Evolutionary conservation across 1,284 basidiomycete species (phyloP), one percentile per base, ranked within the genome.

Genomic region (Wolfiporia cocos): DNA sequence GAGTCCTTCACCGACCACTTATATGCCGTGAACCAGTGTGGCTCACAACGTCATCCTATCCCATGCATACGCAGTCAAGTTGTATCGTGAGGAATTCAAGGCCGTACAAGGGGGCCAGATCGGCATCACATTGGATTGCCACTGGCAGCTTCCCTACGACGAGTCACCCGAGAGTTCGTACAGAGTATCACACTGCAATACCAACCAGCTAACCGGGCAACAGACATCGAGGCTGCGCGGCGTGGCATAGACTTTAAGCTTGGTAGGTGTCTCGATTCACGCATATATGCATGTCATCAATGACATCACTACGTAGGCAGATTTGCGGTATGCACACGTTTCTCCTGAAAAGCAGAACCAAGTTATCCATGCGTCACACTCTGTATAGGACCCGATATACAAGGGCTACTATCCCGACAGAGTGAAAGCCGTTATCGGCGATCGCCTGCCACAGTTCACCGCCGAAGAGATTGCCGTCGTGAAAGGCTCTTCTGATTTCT

Each of bases 41-140:
- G 82, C 71, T 1, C 85, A 87, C 63, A 72, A 70, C 51, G 64
- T 85, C 29, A 76, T 89, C 39, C 66, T 90, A 2, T 68, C 85
- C 0, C 86, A 89, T 52, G 84, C 81, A 4, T 65, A 76, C 46
- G 79, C 81, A 1, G 75, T 75, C 33, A 74, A 84, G 54, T 52
- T 75, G 5, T 89, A 86, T 57, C 73, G 78, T 22, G 68, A 77
- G 9, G 61, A 79, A 36, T 85, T 76, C 66, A 73, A 78, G 54
- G 42, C 65, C 2, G 56, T 43, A 2, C 78, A 83, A 49, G 66
- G 69, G 7, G 86, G 83, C 9, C 58, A 67, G 39, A 85, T 89
- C 44, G 84, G 84, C 0, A 83, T 90, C 56, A 88, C 85, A 1
- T 48, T 65, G 10, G 75, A 78, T 50, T 69, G 68, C 19, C 67